Base-by-base conservation (phyloP, 805 yeast species). In the Phaffomyces opuntiae region DNA sequence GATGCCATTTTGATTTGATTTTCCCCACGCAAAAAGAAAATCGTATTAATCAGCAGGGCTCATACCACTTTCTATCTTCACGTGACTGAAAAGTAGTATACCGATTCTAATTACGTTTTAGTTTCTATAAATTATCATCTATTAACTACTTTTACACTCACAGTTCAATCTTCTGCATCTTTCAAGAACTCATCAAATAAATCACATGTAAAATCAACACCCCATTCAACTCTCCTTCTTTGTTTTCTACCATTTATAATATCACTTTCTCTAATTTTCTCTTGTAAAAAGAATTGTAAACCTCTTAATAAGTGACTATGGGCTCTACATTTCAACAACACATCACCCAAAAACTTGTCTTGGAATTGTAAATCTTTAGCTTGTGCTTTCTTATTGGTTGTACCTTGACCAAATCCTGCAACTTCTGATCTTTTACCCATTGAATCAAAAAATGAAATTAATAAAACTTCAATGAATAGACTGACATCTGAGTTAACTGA, bases 381-480 rank as follows among this genome's bases (percentile, higher is more conserved):
- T 51, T 67, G 69, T 9, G 65, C 65, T 14, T 69, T 66, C 43
- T 61, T 61, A 44, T 59, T 64, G 13, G 63, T 21, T 21, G 24
- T 11, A 17, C 62, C 62, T 7, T 44, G 38, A 13, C 63, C 63
- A 47, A 60, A 60, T 1, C 52, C 42, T 1, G 61, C 38, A 21
- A 58, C 34, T 55, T 80, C 86, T 0, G 84, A 77, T 54, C 75
- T 76, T 59, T 79, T 83, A 11, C 79, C 95, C 9, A 84, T 54
- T 14, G 69, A 67, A 48, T 85, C 83, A 36, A 87, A 70, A 51
- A 88, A 70, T 7, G 83, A 78, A 25, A 84, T 82, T 43, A 90
- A 63, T 42, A 87, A 62, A 27, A 88, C 73, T 58, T 91, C 96
- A 51, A 87, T 49, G 55, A 91, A 87, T 19, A 88, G 62, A 35